Base-by-base conservation (phyloP, 495 filamentous ascomycete genomes). In the Talaromyces proteolyticus region DNA sequence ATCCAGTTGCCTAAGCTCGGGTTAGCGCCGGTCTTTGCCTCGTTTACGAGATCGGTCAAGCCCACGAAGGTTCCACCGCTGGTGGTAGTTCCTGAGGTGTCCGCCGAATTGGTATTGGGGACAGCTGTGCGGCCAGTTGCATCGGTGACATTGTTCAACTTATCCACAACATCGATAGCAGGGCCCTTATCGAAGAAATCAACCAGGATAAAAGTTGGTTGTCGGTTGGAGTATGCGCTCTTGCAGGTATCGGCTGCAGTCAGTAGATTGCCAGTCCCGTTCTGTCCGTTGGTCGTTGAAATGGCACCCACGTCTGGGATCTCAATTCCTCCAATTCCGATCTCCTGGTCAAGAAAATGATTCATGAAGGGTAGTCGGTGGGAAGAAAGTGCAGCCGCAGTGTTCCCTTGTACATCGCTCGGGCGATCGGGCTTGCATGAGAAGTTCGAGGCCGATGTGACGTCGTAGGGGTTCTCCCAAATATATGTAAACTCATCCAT, bases 401-500 rank as follows among this genome's bases (percentile, higher is more conserved):
- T 53, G 38, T 70, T 55, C 24, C 59, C 68, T 4, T 72, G 56
- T 24, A 75, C 54, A 19, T 42, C 56, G 3, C 58, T 45, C 14
- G 88, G 88, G 1, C 88, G 78, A 51, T 90, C 74, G 20, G 87
- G 77, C 1, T 60, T 68, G 60, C 88, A 91, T 44, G 71, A 68
- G 50, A 87, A 88, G 61, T 88, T 87, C 1, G 61, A 74, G 1
- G 70, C 56, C 48, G 81, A 71, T 20, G 71, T 73, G 10, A 84
- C 83, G 50, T 89, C 85, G 67, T 86, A 92, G 0, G 78, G 76
- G 20, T 85, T 89, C 64, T 92, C 88, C 78, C 85, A 91, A 63
- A 90, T 68, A 59, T 84, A 86, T 40, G 67, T 75, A 64, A 88
- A 91, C 63, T 91, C 78, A 61, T 87, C 77, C 47, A 89, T 70